Percentiles rank a stretch among this genome's conserved stretches.
phyloP scores from a whole-genome alignment of 352 stramenopile genomes.

The Pythium rishiriense region DNA sequence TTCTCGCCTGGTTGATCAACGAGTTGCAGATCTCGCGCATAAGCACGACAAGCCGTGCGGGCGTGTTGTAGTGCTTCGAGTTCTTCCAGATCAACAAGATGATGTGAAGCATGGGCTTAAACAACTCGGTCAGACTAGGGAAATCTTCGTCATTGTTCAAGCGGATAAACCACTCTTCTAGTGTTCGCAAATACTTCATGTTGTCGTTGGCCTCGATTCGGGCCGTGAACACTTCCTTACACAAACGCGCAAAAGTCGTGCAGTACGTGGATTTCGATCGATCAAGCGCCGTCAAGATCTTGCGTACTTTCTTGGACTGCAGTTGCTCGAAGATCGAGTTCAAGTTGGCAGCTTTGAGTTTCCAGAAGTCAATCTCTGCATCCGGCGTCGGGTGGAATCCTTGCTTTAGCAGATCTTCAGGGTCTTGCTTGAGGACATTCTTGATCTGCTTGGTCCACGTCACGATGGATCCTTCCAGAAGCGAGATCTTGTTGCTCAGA shows the following conservation, averaged over 20 bases:
- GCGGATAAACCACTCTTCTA: slow-evolving; percentile 97
- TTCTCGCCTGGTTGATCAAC: slow-evolving; percentile 92
- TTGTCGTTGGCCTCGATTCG: slow-evolving; percentile 98
- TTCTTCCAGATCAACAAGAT: slow-evolving; percentile 99
- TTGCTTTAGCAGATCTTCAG: slow-evolving; percentile 95
- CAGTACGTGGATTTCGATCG: slow-evolving; percentile 97
- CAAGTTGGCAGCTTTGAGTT: slow-evolving; percentile 94
- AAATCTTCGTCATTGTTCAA: slow-evolving; percentile 96
- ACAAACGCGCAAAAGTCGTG: slow-evolving; percentile 95
- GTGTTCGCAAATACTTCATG: slow-evolving; percentile 96
- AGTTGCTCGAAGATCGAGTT: slow-evolving; percentile 96
- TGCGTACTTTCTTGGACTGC: slow-evolving; percentile 92
- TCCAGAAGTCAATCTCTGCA: slow-evolving; percentile 98
- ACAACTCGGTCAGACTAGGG: slow-evolving; percentile 89
- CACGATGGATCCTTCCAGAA: slow-evolving; percentile 97
- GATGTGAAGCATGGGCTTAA: slow-evolving; percentile 99
- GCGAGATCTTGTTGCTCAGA: slow-evolving; percentile 92
- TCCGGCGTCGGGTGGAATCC: slow-evolving; percentile 96
- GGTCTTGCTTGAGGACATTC: slow-evolving; percentile 97
- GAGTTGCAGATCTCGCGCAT: slow-evolving; percentile 99
- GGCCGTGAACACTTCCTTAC: slow-evolving; percentile 97
- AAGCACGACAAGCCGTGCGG: slow-evolving; percentile 94
- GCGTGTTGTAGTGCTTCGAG: slow-evolving; percentile 98
- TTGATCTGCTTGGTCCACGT: slow-evolving; percentile 99
- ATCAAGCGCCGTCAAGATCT: slow-evolving; percentile 95